These are phyloP conservation scores for Pichia norvegensis DNA, from an alignment of 1,139 yeast species.

Conservation along the genomic window DNA sequence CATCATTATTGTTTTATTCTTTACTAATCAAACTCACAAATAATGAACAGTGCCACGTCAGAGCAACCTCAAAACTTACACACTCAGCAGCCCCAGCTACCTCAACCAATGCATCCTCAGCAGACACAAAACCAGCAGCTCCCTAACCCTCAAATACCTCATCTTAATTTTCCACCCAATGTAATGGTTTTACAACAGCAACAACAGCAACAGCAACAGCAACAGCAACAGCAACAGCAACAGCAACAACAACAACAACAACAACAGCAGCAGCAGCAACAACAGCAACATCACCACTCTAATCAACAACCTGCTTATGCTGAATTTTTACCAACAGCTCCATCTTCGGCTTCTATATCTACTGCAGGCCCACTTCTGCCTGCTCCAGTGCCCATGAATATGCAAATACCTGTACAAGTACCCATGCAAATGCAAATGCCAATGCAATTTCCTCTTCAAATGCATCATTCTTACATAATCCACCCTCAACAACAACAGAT, in stretches of 20 bases:
- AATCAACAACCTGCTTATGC: constrained; percentile 42
- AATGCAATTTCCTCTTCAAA: neutral
- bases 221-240: constrained; percentile 1
- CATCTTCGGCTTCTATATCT: neutral
- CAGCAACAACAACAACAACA: constrained; percentile 2
- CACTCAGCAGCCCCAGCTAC: neutral
- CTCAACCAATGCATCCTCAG: neutral
- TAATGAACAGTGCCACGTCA: neutral
- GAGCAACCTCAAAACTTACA: neutral
- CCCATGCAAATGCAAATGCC: neutral
- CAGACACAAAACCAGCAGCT: neutral
- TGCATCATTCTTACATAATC: too few species aligned
- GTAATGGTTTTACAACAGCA: constrained; percentile 1
- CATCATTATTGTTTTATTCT: too few species aligned
- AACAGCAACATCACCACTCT: neutral
- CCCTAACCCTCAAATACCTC: neutral
- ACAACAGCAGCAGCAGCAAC: constrained; percentile 5
- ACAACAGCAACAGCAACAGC: constrained; percentile 1
- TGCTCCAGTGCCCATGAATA: neutral
- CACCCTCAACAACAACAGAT: constrained; percentile 4
- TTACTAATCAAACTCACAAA: neutral
- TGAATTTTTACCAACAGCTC: neutral
- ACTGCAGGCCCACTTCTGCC: neutral
- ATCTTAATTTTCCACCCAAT: neutral
- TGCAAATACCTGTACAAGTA: neutral